These are phyloP conservation scores for Schizophyllum commune DNA, from an alignment of 1,284 basidiomycete genomes.

Conservation along the genomic window DNA sequence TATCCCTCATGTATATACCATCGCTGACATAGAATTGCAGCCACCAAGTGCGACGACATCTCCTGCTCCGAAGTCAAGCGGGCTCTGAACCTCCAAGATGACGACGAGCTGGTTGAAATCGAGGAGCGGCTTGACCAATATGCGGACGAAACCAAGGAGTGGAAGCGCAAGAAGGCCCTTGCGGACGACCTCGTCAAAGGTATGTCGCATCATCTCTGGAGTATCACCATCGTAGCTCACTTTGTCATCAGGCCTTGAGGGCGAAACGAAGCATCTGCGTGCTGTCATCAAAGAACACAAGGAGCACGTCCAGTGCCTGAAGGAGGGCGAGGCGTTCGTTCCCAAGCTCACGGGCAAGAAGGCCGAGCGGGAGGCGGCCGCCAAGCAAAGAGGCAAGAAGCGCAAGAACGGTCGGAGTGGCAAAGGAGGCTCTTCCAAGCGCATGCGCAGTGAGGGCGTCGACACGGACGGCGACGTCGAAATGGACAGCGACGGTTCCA, in stretches of 20 bases:
- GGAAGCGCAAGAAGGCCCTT: constrained; percentile 33
- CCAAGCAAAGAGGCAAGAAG: constrained; percentile 29
- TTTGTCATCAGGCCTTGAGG: constrained; percentile 27
- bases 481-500: constrained; percentile 17
- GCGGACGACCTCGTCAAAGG: constrained; percentile 36
- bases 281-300: constrained; percentile 33
- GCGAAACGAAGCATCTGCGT: constrained; percentile 32
- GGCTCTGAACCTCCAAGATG: constrained; percentile 41
- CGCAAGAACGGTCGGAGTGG: constrained; percentile 37
- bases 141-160: constrained; percentile 28
- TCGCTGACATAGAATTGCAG: constrained; percentile 20
- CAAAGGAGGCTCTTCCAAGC: constrained; percentile 37
- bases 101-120: constrained; percentile 42
- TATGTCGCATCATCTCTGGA: constrained; percentile 13
- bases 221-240: not conserved
- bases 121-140: constrained; percentile 36
- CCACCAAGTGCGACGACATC: constrained; percentile 60
- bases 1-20: not conserved
- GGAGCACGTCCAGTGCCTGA: constrained; percentile 38
- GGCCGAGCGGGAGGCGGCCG: constrained; percentile 13
- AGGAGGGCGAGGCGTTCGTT: constrained; percentile 36
- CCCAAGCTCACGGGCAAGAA: constrained; percentile 33
- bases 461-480: not conserved
- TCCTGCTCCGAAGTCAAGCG: constrained; percentile 50
- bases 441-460: constrained; percentile 22